A percentile compares a stretch with the other conserved stretches of the same genome.
phyloP scores from a whole-genome alignment of 2,329 filamentous ascomycete genomes.

The Colletotrichum tropicale region DNA sequence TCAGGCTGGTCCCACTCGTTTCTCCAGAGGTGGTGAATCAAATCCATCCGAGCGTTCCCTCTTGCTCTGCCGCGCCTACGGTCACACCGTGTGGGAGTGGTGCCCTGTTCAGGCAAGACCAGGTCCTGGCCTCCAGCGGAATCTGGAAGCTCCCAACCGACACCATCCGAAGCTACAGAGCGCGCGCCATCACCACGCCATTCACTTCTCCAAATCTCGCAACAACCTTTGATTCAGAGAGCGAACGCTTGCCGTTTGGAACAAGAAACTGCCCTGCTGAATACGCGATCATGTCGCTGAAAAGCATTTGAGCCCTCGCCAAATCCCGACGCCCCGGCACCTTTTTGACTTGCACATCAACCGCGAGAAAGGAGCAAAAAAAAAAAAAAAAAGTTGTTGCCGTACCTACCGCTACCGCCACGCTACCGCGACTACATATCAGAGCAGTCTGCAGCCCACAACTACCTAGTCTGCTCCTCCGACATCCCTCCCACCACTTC shows the following conservation, averaged over 20 bases:
- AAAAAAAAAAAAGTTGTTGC: conserved; percentile 4
- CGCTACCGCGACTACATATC: neutral
- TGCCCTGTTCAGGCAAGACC: neutral
- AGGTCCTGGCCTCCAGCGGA: neutral
- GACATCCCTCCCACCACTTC: neutral
- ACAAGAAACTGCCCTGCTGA: neutral
- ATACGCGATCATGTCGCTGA: conserved; percentile 22
- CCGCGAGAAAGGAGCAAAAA: neutral
- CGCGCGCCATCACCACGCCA: neutral
- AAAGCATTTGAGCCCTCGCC: conserved; percentile 14
- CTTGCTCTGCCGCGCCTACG: conserved; percentile 3
- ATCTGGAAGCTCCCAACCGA: conserved; percentile 5
- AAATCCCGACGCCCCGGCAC: neutral
- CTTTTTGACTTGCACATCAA: conserved; percentile 7
- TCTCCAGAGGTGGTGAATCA: conserved; percentile 13
- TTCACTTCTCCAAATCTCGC: neutral
- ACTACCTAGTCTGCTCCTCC: neutral
- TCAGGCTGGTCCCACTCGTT: conserved; percentile 19
- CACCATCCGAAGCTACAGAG: neutral
- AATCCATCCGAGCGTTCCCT: conserved; percentile 15
- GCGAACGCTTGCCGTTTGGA: neutral
- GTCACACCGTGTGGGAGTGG: conserved; percentile 1
- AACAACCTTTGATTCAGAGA: neutral
- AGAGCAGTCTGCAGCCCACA: conserved; percentile 8
- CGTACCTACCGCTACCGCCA: neutral